Conservation (phyloP, 2,329 filamentous ascomycete species). For the Fusarium ambrosium region DNA sequence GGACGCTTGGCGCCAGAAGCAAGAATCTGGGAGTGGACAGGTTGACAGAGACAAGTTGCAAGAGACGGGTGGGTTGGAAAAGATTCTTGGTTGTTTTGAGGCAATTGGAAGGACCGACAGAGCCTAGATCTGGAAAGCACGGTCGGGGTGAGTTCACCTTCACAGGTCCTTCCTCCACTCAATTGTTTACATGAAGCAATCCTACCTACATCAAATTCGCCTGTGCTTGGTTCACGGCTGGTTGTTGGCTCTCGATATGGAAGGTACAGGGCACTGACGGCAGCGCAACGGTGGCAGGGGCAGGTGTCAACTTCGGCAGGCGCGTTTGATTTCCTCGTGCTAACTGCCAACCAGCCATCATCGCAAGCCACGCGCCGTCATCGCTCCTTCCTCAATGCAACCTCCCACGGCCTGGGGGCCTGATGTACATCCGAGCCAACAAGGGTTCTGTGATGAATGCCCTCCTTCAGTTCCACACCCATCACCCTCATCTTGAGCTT, state of each 20-base stretch:
- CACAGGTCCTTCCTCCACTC: not conserved
- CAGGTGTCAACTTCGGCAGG: conserved; percentile 12
- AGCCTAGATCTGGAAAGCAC: not conserved
- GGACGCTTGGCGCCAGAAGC: not conserved
- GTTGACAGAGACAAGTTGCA: not conserved
- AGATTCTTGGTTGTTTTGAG: not conserved
- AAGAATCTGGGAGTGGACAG: not conserved
- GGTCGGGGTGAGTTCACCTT: not conserved
- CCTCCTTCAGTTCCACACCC: not conserved
- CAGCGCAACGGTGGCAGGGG: not conserved
- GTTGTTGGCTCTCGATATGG: not conserved
- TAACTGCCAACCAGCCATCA: conserved; percentile 11
- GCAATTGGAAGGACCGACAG: not conserved
- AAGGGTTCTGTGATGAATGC: not conserved
- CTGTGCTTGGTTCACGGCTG: not conserved
- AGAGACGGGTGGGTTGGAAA: not conserved
- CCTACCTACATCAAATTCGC: not conserved
- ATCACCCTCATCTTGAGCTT: not conserved
- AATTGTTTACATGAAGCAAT: not conserved
- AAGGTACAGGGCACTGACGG: not conserved
- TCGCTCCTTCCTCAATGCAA: conserved; percentile 18
- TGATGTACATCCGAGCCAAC: not conserved
- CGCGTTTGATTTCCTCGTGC: conserved; percentile 35
- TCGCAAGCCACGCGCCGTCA: conserved; percentile 10
- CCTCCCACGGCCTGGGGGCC: not conserved